These are phyloP conservation scores for Uronychia binucleata DNA, from an alignment of 73 alveolate genomes.

Conservation along the genomic window DNA sequence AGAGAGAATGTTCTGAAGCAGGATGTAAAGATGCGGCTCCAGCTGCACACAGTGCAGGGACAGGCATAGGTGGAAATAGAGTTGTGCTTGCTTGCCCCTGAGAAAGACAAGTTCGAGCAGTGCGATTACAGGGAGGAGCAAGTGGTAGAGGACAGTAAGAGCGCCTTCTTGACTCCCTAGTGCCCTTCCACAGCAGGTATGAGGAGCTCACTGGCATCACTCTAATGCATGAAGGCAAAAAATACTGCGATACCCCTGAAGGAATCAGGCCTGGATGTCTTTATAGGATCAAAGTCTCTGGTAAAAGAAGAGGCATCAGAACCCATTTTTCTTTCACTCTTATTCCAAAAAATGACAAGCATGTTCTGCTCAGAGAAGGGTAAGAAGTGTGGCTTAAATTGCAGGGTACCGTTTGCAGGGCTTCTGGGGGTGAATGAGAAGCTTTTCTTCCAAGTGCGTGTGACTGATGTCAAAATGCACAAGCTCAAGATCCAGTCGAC, in stretches of 20 bases:
- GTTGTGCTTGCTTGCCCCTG: not conserved
- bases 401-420: not conserved
- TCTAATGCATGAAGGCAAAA: not conserved
- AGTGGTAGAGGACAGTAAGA: not conserved
- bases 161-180: not conserved
- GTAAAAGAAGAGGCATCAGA: not conserved
- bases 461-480: not conserved
- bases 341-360: not conserved
- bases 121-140: not conserved
- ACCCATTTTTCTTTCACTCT: not conserved
- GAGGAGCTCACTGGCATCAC: not conserved
- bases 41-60: not conserved
- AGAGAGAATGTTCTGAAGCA: not conserved
- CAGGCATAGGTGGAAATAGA: not conserved
- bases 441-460: too few relatives aligned
- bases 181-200: not conserved
- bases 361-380: not conserved
- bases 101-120: not conserved
- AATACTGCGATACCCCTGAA: not conserved
- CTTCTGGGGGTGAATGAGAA: not conserved
- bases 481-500: not conserved
- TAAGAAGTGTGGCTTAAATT: not conserved
- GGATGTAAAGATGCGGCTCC: not conserved
- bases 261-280: not conserved
- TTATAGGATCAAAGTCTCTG: not conserved